Evolutionary conservation across 2,329 filamentous ascomycete species (phyloP), one percentile per base, ranked within the genome.

Genomic region (Aspergillus sp.): DNA sequence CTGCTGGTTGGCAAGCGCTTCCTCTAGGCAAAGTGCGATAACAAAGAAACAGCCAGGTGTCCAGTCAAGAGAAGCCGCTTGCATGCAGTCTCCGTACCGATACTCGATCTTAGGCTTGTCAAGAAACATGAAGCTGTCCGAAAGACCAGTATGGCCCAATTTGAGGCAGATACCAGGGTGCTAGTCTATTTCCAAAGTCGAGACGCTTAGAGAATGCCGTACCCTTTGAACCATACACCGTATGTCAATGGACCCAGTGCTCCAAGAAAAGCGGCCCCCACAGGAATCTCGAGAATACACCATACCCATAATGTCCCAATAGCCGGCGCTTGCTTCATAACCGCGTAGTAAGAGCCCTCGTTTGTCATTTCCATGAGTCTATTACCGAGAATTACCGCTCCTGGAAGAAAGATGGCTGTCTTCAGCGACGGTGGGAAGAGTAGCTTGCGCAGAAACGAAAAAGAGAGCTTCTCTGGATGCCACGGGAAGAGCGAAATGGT

Each of bases 311-410:
- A 74, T 41, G 90, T 93, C 0, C 91, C 95, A 14, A 97, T 73
- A 5, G 92, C 87, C n/a, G 95, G 95, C 0, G 92, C 90, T 62
- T 86, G 87, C 78, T 96, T 96, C 91, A 98, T 93, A 19, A 96
- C 87, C 6, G 90, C 89, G 65, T 96, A 86, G 68, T 97, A 98
- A 4, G 88, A 86, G 63, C 87, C 85, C 31, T 80, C 82, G 68
- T 97, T 98, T 24, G 90, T 91, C 53, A 93, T 86, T 64, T 90
- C 81, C 49, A 98, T 87, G 61, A 97, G 79, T 73, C 91, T 93
- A 75, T 87, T 90, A 1, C 95, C 95, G 0, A 77, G 62, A 17
- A 59, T 43, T 4, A 70, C 51, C 23, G 75, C 69, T 5, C 72
- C 49, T 6, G 70, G 67, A 6, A 76, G 62, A 54, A 75, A 75